Conservation (phyloP, 768 basidiomycete genomes). For the Tulasnella sp. region DNA sequence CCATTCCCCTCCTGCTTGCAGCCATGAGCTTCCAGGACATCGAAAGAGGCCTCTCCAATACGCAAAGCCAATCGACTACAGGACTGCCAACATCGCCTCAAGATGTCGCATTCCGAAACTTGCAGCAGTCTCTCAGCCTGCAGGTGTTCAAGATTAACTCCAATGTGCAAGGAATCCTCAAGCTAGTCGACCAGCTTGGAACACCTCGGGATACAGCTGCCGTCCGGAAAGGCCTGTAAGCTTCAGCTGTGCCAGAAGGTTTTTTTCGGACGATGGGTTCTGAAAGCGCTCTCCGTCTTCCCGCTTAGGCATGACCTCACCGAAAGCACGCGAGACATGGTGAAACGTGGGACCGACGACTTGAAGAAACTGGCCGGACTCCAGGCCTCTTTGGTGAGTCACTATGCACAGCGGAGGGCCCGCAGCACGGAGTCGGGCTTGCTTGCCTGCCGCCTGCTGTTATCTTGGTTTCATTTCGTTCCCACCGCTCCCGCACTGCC, state of each 20-base stretch:
- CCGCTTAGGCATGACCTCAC: constrained; percentile 76
- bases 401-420: background rate
- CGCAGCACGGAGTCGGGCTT: background rate
- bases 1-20: background rate
- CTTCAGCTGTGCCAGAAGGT: background rate
- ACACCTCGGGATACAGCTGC: constrained; percentile 69
- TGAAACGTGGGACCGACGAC: constrained; percentile 88
- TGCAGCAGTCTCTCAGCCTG: constrained; percentile 75
- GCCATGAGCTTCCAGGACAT: constrained; percentile 18
- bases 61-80: background rate
- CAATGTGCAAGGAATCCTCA: constrained; percentile 91
- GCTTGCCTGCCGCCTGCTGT: background rate
- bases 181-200: constrained; percentile 94
- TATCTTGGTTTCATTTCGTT: background rate
- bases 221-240: constrained; percentile 74
- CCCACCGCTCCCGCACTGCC: background rate
- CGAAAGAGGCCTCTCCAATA: constrained; percentile 2
- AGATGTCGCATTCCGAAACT: constrained; percentile 63
- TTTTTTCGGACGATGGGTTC: background rate
- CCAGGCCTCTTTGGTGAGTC: constrained; percentile 51
- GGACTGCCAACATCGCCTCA: constrained; percentile 40
- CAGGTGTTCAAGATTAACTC: constrained; percentile 99
- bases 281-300: background rate
- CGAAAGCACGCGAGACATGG: constrained; percentile 89
- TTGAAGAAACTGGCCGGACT: constrained; percentile 77